A percentile compares a stretch with the other conserved stretches of the same genome.
These are phyloP conservation scores for Ananas comosus DNA, from an alignment of 176 grass and related monocot genomes.

Conservation along the genomic window DNA sequence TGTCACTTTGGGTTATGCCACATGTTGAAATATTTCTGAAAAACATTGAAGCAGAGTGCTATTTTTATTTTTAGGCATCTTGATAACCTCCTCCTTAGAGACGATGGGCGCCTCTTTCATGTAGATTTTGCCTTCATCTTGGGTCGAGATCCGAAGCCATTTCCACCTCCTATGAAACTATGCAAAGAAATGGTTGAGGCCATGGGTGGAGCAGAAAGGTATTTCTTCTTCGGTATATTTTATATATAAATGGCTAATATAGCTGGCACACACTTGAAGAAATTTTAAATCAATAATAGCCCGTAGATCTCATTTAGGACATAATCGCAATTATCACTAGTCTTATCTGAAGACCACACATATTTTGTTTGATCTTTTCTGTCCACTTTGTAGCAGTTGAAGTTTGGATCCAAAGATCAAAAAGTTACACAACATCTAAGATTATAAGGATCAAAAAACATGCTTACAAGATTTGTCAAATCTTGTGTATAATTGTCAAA, in stretches of 20 bases:
- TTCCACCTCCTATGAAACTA: slow-evolving; percentile 96
- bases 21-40: slow-evolving; percentile 4
- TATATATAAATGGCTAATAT: not conserved
- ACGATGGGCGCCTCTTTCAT: slow-evolving; percentile 93
- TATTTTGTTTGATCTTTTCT: no score
- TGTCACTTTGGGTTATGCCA: no score
- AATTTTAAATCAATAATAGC: not conserved
- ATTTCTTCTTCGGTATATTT: slow-evolving; percentile 5
- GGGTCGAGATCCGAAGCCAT: slow-evolving; percentile 95
- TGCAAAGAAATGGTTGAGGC: slow-evolving; percentile 99
- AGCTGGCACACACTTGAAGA: not conserved
- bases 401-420: no score
- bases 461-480: no score
- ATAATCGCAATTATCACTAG: no score
- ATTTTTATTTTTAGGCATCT: slow-evolving; percentile 57
- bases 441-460: no score
- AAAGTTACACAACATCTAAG: no score
- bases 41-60: slow-evolving; percentile 23
- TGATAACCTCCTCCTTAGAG: slow-evolving; percentile 91
- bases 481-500: no score
- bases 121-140: slow-evolving; percentile 97
- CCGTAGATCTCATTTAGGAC: no score
- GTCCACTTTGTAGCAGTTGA: no score
- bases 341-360: no score
- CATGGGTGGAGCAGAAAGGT: slow-evolving; percentile 98